These are phyloP conservation scores for Daucus carota DNA, from an alignment of 129 eudicot species.

Conservation along the genomic window DH1_v3.0 NC_030381.2:8339001-8339500, in stretches of 20 bases:
- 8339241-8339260: not conserved
- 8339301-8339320: not conserved
- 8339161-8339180: not conserved
- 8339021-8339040: conserved; percentile 93
- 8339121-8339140: conserved; percentile 97
- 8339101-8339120: conserved; percentile 90
- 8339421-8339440: not conserved
- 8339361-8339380: not conserved
- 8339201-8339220: not conserved
- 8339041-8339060: conserved; percentile 92
- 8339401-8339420: not conserved
- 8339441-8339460: not conserved
- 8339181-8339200: not conserved
- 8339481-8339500: conserved; percentile 59
- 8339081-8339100: conserved; percentile 94
- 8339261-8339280: not conserved
- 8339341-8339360: not conserved
- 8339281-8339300: not conserved
- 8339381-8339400: not conserved
- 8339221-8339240: not conserved
- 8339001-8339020: conserved; percentile 99
- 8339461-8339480: not conserved
- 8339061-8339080: conserved; percentile 91
- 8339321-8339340: not conserved
- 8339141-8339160: conserved; percentile 99